These are phyloP conservation scores for Cyberlindnera suaveolens DNA, from an alignment of 805 yeast genomes.

Conservation along the genomic window DNA sequence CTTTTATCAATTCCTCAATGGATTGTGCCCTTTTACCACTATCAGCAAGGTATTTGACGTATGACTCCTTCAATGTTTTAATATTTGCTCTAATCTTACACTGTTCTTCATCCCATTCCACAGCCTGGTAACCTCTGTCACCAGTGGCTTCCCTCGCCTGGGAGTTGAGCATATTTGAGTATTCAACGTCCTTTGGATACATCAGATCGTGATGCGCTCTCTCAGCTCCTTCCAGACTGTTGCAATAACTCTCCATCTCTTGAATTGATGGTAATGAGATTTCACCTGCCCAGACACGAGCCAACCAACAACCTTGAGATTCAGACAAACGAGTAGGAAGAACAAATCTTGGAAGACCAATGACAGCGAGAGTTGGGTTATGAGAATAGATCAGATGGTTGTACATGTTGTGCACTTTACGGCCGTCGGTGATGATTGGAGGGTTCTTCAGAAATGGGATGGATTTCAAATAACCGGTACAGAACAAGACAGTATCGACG, in stretches of 20 bases:
- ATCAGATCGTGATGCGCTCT: conserved; percentile 45
- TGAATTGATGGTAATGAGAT: conserved; percentile 41
- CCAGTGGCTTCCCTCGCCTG: conserved; percentile 32
- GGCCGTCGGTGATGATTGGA: conserved; percentile 38
- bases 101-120: conserved; percentile 45
- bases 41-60: conserved; percentile 32
- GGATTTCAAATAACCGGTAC: conserved; percentile 69
- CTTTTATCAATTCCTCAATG: conserved; percentile 34
- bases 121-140: conserved; percentile 41
- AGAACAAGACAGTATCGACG: conserved; percentile 57
- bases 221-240: conserved; percentile 40
- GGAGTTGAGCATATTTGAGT: conserved; percentile 40
- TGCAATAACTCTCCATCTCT: conserved; percentile 41
- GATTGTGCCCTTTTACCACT: conserved; percentile 33
- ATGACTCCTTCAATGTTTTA: conserved; percentile 38
- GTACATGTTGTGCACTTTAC: conserved; percentile 46
- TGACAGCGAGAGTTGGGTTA: conserved; percentile 60
- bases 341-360: conserved; percentile 56
- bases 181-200: conserved; percentile 54
- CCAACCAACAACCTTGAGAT: conserved; percentile 58
- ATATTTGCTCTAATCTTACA: conserved; percentile 36
- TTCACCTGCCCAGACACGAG: conserved; percentile 55
- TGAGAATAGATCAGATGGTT: conserved; percentile 50
- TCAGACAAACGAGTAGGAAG: conserved; percentile 58
- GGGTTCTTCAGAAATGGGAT: conserved; percentile 50